Evolutionary conservation across 2,329 filamentous ascomycete species (phyloP).

Genomic region (Elsinoe arachidis): DNA sequence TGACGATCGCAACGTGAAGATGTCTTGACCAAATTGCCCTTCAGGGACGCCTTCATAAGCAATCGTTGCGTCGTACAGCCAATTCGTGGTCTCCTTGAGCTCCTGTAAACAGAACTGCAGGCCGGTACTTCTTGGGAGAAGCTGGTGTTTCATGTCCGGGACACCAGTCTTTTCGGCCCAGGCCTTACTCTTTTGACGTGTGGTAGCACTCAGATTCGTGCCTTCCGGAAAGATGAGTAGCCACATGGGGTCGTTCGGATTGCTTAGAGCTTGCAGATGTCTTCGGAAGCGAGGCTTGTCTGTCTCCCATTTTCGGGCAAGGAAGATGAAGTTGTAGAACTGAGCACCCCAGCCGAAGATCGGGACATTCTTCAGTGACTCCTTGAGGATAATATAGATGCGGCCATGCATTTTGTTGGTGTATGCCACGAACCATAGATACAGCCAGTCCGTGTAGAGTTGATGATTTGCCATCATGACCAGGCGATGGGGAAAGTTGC

Average conservation of each 20-base stretch:
- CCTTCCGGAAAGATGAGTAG: conserved; percentile 77
- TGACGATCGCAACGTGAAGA: conserved; percentile 72
- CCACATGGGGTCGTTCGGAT: conserved; percentile 72
- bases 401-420: conserved; percentile 69
- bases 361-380: conserved; percentile 72
- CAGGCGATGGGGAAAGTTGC: conserved; percentile 70
- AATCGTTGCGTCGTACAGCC: conserved; percentile 82
- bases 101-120: conserved; percentile 68
- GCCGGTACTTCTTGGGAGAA: conserved; percentile 71
- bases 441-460: conserved; percentile 83
- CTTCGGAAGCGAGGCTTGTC: conserved; percentile 65
- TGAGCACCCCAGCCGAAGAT: conserved; percentile 69
- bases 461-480: conserved; percentile 83
- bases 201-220: conserved; percentile 69
- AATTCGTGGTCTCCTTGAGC: conserved; percentile 62
- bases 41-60: conserved; percentile 88
- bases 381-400: conserved; percentile 83
- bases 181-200: conserved; percentile 55
- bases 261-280: conserved; percentile 60
- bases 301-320: conserved; percentile 73
- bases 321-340: conserved; percentile 80
- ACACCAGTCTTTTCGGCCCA: conserved; percentile 69
- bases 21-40: conserved; percentile 68
- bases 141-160: conserved; percentile 57
- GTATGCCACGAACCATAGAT: conserved; percentile 81